These are phyloP conservation scores for Zygnema cylindricum DNA, from an alignment of 139 green algal species.

Conservation along the genomic window DNA sequence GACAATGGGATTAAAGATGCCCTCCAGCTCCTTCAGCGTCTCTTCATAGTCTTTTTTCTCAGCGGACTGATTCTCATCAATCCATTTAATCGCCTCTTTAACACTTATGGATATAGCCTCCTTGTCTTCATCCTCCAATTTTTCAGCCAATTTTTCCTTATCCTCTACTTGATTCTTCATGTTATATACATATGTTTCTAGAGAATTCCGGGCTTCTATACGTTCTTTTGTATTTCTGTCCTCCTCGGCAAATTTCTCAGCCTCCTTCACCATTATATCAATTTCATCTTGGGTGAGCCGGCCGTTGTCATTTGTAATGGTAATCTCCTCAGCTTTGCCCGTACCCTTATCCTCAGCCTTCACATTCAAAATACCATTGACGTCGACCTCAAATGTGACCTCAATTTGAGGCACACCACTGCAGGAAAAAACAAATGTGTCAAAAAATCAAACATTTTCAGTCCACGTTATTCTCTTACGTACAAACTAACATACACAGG, in stretches of 20 bases:
- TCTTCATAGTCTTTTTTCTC: constrained; percentile 94
- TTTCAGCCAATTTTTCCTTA: constrained; percentile 83
- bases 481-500: not conserved
- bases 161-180: constrained; percentile 78
- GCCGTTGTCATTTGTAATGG: constrained; percentile 78
- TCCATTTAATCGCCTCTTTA: constrained; percentile 90
- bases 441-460: not conserved
- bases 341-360: constrained; percentile 74
- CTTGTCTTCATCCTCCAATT: constrained; percentile 88
- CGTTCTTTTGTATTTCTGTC: constrained; percentile 67
- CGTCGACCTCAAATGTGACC: constrained; percentile 74
- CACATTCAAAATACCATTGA: constrained; percentile 74
- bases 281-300: constrained; percentile 71
- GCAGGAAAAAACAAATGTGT: constrained; percentile 10
- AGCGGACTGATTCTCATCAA: constrained; percentile 84
- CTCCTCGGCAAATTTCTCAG: constrained; percentile 73
- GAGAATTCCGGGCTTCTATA: constrained; percentile 78
- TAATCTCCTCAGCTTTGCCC: constrained; percentile 84
- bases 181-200: constrained; percentile 84
- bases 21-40: constrained; percentile 95
- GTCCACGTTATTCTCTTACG: not conserved
- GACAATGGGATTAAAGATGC: constrained; percentile 89
- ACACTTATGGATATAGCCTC: constrained; percentile 82
- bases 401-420: constrained; percentile 70
- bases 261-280: constrained; percentile 71